Percentiles rank a stretch among this genome's conserved stretches.
Evolutionary conservation across 441 rosid genomes (phyloP).

Genomic region (Populus hybrid): DNA sequence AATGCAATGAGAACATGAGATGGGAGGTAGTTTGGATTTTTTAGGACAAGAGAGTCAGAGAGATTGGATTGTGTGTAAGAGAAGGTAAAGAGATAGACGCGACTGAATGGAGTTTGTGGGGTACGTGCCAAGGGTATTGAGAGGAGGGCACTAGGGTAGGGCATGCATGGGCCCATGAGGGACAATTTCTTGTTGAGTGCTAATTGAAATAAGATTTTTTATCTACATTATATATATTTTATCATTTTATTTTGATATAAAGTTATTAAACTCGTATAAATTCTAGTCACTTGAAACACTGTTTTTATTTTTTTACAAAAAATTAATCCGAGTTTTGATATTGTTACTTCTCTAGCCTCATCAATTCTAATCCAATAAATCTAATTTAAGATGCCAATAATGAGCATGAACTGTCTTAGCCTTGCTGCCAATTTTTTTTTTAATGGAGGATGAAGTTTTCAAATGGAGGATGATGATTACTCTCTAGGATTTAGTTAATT

Average conservation of each 20-base stretch:
- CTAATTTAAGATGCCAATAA: too few species aligned
- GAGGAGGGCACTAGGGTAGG: background rate
- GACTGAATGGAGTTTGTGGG: background rate
- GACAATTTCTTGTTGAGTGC: background rate
- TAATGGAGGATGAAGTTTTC: too few species aligned
- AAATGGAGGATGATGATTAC: background rate
- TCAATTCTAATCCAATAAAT: too few species aligned
- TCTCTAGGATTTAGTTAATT: background rate
- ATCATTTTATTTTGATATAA: too few species aligned
- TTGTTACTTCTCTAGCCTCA: too few species aligned
- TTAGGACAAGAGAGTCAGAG: background rate
- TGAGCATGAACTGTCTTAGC: too few species aligned
- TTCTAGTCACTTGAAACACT: too few species aligned
- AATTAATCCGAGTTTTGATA: too few species aligned
- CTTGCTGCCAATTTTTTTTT: too few species aligned
- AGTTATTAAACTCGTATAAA: too few species aligned
- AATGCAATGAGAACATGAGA: background rate
- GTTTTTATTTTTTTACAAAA: too few species aligned
- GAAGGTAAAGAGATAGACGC: background rate
- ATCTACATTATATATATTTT: background rate
- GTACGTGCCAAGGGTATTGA: conserved; percentile 14
- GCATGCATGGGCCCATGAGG: background rate
- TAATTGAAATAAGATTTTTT: too few species aligned
- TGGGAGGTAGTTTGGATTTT: background rate
- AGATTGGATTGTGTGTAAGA: background rate